These are phyloP conservation scores for Lipomyces starkeyi DNA, from an alignment of 805 yeast genomes.

Conservation along the genomic window DNA sequence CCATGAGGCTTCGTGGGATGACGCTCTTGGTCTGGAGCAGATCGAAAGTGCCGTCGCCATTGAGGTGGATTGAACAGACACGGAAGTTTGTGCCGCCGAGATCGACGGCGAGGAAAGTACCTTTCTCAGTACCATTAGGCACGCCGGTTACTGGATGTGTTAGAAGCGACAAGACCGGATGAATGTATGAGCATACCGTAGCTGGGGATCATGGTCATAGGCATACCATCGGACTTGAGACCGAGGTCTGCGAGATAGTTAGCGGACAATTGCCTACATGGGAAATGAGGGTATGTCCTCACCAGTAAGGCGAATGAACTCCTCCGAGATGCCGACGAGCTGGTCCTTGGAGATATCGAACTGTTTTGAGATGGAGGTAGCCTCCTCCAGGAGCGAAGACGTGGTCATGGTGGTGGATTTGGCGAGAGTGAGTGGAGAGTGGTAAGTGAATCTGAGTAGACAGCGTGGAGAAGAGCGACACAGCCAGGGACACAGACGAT, in stretches of 20 bases:
- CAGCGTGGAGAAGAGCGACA: background rate
- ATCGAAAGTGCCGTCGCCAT: slow-evolving; percentile 68
- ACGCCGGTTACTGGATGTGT: slow-evolving; percentile 64
- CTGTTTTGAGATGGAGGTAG: slow-evolving; percentile 10
- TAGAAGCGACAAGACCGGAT: background rate
- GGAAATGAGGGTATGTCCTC: slow-evolving; percentile 14
- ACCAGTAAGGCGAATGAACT: slow-evolving; percentile 37
- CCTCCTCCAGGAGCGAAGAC: slow-evolving; percentile 11
- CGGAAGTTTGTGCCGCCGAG: slow-evolving; percentile 96
- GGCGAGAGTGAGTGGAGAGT: background rate
- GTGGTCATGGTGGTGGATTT: background rate
- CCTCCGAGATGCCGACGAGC: slow-evolving; percentile 39
- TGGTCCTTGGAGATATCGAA: slow-evolving; percentile 25
- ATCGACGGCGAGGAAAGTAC: slow-evolving; percentile 87
- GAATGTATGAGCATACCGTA: slow-evolving; percentile 45
- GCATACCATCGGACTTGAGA: slow-evolving; percentile 41
- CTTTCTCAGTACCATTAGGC: slow-evolving; percentile 86
- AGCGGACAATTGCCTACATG: slow-evolving; percentile 27
- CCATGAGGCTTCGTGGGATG: slow-evolving; percentile 79
- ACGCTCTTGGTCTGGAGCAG: slow-evolving; percentile 77
- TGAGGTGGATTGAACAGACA: slow-evolving; percentile 81
- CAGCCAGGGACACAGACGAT: background rate
- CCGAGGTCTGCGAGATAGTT: slow-evolving; percentile 42
- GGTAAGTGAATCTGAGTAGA: background rate
- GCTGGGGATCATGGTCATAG: slow-evolving; percentile 82